phyloP scores from a whole-genome alignment of 441 rosid genomes.

The Syzygium syzygioides region DNA sequence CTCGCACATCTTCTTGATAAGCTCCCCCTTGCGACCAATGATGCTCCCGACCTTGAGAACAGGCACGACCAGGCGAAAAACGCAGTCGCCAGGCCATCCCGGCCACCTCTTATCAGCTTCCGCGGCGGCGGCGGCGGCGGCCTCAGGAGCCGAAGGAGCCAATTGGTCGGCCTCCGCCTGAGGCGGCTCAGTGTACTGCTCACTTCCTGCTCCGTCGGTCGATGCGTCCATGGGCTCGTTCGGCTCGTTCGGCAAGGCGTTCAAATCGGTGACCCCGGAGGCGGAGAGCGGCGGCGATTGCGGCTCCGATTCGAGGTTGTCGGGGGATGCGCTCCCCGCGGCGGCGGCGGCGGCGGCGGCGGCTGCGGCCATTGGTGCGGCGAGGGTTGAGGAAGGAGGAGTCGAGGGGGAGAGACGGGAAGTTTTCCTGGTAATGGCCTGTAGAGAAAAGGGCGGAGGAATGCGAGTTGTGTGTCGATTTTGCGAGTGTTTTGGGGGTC shows the following conservation, averaged over 20 bases:
- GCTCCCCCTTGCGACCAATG: constrained; percentile 86
- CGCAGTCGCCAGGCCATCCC: constrained; percentile 95
- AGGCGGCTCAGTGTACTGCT: neutral
- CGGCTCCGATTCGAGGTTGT: neutral
- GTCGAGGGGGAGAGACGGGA: neutral
- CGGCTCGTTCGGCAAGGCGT: neutral
- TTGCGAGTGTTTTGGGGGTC: neutral
- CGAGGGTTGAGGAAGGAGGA: neutral
- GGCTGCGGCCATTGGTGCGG: neutral
- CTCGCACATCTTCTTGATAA: constrained; percentile 87
- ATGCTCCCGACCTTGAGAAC: constrained; percentile 81
- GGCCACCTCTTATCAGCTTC: constrained; percentile 47
- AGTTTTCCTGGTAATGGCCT: neutral
- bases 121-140: neutral
- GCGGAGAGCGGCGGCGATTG: neutral
- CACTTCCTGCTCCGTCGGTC: neutral
- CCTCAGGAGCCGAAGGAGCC: neutral
- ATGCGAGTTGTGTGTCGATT: neutral
- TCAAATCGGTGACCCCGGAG: neutral
- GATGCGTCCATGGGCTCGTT: neutral
- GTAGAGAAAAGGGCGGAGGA: neutral
- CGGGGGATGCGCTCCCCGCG: neutral
- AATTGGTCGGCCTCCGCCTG: neutral
- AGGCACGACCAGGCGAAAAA: constrained; percentile 76
- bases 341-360: neutral